Evolutionary conservation across 495 filamentous ascomycete genomes (phyloP), one percentile per base, ranked within the genome.

Genomic region (Jackrogersella minutella): DNA sequence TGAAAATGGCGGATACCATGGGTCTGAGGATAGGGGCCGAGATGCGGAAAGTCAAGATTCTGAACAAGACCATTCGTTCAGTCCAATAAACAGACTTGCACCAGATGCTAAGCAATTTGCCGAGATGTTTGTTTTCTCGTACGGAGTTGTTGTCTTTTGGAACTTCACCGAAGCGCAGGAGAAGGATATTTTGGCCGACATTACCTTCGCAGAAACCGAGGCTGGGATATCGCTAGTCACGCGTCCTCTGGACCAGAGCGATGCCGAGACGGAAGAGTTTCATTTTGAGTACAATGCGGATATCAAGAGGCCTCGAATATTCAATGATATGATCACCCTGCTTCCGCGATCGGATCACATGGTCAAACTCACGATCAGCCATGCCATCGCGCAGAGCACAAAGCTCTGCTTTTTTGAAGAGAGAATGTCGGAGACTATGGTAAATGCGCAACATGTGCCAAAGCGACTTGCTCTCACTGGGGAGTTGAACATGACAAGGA

Each of bases 321-420:
- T 92, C 78, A 97, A 99, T 75, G 95, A 99, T 74, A 98, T 99
- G 96, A 98, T 99, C 74, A 99, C 95, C 0, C 81, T 99, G 10
- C 84, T 93, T 28, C 93, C 90, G 40, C 78, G 79, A 51, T 91
- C 92, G 13, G 95, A 99, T 79, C 96, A 98, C 80, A 98, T 98
- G 95, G 95, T 98, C 73, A 97, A 97, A 77, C 83, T 99, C 3
- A 91, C 93, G 10, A 99, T 99, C 79, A 92, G 89, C 68, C 96
- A 99, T 74, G 96, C 93, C 43, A 97, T 99, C 64, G 92, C 93
- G 3, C 95, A 99, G 77, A 97, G 93, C 76, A 99, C 95, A 6
- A 98, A 97, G 74, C 84, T 99, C 39, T 93, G 89, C 70, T 93
- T 94, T 80, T 99, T 99, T 72, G 95, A 99, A 75, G 96, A 96